Conservation (phyloP, 1,284 basidiomycete species). For the Cutaneotrichosporon sp. region DNA sequence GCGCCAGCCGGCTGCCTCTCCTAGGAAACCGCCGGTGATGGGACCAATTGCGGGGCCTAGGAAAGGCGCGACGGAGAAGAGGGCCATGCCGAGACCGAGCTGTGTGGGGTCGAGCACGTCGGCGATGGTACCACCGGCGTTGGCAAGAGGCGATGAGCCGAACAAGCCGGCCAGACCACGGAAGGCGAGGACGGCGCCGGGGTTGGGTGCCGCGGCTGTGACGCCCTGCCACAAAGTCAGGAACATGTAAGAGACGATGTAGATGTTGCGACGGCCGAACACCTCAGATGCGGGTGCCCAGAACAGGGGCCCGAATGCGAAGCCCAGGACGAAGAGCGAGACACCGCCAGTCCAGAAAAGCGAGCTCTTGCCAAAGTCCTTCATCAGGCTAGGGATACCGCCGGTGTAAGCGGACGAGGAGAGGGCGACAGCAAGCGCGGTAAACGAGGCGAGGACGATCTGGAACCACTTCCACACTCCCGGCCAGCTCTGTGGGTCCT, state of each 20-base stretch:
- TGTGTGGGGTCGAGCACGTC: conserved; percentile 42
- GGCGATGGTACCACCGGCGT: conserved; percentile 44
- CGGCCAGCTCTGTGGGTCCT: conserved; percentile 40
- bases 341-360: conserved; percentile 34
- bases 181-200: conserved; percentile 34
- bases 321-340: conserved; percentile 39
- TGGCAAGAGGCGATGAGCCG: conserved; percentile 45
- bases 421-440: conserved; percentile 38
- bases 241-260: conserved; percentile 54
- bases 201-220: conserved; percentile 28
- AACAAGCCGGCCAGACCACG: conserved; percentile 45
- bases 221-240: conserved; percentile 39
- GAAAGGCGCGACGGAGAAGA: conserved; percentile 20
- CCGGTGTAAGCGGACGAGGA: conserved; percentile 35
- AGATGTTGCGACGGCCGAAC: conserved; percentile 57
- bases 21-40: conserved; percentile 47
- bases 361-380: conserved; percentile 21
- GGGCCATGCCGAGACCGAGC: conserved; percentile 39
- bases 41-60: conserved; percentile 27
- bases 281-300: conserved; percentile 54
- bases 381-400: conserved; percentile 24
- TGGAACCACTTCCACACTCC: conserved; percentile 34
- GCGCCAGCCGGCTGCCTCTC: conserved; percentile 46
- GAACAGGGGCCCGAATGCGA: conserved; percentile 39
- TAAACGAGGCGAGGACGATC: conserved; percentile 24